phyloP scores from a whole-genome alignment of 2,329 filamentous ascomycete genomes.

The Aspergillus niger region DNA sequence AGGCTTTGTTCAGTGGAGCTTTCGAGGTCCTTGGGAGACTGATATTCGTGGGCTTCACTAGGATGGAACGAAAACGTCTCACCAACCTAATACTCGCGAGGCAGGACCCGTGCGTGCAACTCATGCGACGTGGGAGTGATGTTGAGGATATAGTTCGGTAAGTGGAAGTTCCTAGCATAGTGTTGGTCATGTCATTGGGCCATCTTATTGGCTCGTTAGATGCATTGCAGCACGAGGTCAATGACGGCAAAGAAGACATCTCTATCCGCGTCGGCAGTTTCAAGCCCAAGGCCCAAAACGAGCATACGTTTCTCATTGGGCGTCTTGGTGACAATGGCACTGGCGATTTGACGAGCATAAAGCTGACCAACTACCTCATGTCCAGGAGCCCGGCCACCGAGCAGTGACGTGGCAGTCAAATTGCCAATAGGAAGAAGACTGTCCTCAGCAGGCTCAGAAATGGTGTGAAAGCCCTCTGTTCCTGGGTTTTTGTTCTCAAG shows the following conservation, averaged over 20 bases:
- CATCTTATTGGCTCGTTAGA: conserved; percentile 28
- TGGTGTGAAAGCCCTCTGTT: conserved; percentile 42
- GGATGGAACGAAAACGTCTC: conserved; percentile 13
- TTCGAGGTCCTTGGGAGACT: conserved; percentile 18
- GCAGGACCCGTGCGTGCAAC: conserved; percentile 9
- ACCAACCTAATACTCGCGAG: conserved; percentile 7
- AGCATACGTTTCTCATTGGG: conserved; percentile 63
- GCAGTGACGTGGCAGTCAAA: conserved; percentile 80
- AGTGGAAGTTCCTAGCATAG: neutral
- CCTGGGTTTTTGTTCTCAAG: conserved; percentile 38
- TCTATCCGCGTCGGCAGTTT: conserved; percentile 45
- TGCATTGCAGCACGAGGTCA: conserved; percentile 46
- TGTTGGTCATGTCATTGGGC: neutral
- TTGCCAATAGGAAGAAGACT: conserved; percentile 73
- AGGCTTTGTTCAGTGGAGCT: conserved; percentile 18
- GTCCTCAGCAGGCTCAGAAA: conserved; percentile 50
- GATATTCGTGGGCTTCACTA: conserved; percentile 18
- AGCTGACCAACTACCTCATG: conserved; percentile 84
- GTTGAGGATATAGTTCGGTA: conserved; percentile 3
- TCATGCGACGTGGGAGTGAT: conserved; percentile 15
- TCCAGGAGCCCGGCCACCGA: conserved; percentile 78
- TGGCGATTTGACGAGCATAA: conserved; percentile 86
- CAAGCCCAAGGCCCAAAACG: conserved; percentile 60
- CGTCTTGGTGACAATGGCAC: conserved; percentile 70
- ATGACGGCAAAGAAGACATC: conserved; percentile 47